Conservation (phyloP, 805 yeast species). For the Henningerozyma blattae region DNA sequence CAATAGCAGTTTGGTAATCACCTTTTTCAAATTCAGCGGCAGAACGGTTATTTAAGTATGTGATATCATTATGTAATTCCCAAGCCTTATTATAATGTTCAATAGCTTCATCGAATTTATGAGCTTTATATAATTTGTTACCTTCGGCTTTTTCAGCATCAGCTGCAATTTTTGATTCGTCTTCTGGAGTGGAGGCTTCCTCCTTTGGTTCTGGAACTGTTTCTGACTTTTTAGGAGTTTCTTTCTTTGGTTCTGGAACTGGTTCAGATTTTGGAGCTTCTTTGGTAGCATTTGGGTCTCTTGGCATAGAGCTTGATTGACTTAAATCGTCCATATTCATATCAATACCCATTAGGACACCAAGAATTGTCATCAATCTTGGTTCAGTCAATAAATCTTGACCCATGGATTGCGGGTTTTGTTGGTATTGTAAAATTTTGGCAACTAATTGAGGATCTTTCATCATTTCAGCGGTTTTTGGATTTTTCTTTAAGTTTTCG, state of each 20-base stretch:
- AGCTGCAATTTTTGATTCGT: slow-evolving; percentile 37
- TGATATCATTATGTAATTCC: slow-evolving; percentile 69
- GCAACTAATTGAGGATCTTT: slow-evolving; percentile 75
- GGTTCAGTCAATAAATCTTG: slow-evolving; percentile 67
- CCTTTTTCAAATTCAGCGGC: slow-evolving; percentile 98
- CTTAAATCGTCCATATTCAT: slow-evolving; percentile 34
- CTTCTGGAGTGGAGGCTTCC: slow-evolving; percentile 25
- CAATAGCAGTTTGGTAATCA: slow-evolving; percentile 74
- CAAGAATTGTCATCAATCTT: slow-evolving; percentile 80
- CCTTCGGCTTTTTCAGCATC: slow-evolving; percentile 74
- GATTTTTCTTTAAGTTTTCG: slow-evolving; percentile 64
- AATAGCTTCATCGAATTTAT: slow-evolving; percentile 88
- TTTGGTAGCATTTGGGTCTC: slow-evolving; percentile 25
- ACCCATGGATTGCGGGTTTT: slow-evolving; percentile 66
- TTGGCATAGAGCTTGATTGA: slow-evolving; percentile 19
- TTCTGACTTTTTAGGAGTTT: slow-evolving; percentile 16
- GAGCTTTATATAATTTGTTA: slow-evolving; percentile 72
- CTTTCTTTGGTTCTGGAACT: slow-evolving; percentile 13
- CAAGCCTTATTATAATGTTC: slow-evolving; percentile 77
- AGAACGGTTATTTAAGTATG: slow-evolving; percentile 89
- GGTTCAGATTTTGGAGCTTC: slow-evolving; percentile 6
- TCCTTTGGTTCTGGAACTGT: slow-evolving; percentile 27
- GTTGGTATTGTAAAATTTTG: slow-evolving; percentile 43
- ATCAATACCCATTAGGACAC: slow-evolving; percentile 75
- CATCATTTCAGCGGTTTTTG: slow-evolving; percentile 78